phyloP scores from a whole-genome alignment of 768 basidiomycete genomes.

The Auriscalpium vulgare region DNA sequence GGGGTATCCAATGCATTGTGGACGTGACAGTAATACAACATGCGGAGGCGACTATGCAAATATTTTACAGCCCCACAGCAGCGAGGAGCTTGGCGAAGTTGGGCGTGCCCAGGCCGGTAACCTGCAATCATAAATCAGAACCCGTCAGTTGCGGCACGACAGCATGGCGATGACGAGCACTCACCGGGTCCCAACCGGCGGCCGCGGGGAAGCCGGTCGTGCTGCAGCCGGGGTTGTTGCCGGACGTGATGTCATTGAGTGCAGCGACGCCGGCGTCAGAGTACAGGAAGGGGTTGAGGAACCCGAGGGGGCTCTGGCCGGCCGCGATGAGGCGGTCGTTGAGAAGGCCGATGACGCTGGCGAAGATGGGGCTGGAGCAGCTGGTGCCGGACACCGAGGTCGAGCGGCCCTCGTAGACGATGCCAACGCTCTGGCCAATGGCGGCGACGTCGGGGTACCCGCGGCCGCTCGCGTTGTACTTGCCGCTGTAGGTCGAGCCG shows the following conservation, averaged over 20 bases:
- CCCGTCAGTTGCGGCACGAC: not conserved
- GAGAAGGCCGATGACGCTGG: constrained; percentile 25
- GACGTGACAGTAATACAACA: too few species aligned
- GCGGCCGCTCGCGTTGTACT: not conserved
- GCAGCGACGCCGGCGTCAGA: not conserved
- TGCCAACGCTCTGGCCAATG: constrained; percentile 24
- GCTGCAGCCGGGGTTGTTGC: constrained; percentile 16
- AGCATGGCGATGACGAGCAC: not conserved
- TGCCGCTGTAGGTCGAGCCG: not conserved
- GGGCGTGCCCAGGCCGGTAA: constrained; percentile 49
- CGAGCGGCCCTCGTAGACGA: not conserved
- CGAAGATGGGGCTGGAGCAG: constrained; percentile 26
- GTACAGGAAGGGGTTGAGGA: constrained; percentile 16
- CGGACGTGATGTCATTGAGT: constrained; percentile 24
- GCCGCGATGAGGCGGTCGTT: constrained; percentile 24
- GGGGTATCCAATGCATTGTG: too few species aligned
- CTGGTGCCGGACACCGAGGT: constrained; percentile 22
- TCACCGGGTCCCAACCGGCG: constrained; percentile 10
- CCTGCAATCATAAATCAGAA: constrained; percentile 18
- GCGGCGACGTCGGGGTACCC: constrained; percentile 31
- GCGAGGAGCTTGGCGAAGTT: constrained; percentile 40
- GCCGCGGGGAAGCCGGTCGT: constrained; percentile 11
- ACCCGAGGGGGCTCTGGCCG: constrained; percentile 15
- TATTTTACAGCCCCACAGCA: constrained; percentile 20
- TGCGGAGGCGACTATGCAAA: not conserved